Conservation (phyloP, 331 rosid species). For the Stylosanthes scabra region DNA sequence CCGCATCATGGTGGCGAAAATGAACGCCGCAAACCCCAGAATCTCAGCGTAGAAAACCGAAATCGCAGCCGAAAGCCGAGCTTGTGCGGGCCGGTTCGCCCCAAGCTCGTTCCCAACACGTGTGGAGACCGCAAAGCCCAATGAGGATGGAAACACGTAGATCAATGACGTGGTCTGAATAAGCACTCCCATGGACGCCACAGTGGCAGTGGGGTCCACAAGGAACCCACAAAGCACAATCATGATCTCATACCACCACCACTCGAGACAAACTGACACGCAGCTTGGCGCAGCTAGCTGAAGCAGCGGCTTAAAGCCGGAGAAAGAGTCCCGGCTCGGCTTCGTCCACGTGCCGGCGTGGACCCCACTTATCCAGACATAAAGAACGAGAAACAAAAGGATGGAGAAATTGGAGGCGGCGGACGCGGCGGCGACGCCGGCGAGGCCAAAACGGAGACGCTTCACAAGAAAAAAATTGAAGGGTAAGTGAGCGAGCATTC, state of each 20-base stretch:
- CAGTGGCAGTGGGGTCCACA: slow-evolving; percentile 75
- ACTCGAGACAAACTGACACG: slow-evolving; percentile 90
- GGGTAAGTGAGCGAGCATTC: slow-evolving; percentile 57
- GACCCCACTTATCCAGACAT: slow-evolving; percentile 52
- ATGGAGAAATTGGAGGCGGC: slow-evolving; percentile 65
- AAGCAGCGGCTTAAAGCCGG: slow-evolving; percentile 72
- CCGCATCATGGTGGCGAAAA: slow-evolving; percentile 64
- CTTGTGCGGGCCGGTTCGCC: slow-evolving; percentile 52
- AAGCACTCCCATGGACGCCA: slow-evolving; percentile 89
- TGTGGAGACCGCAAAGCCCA: slow-evolving; percentile 79
- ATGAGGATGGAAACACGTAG: slow-evolving; percentile 84
- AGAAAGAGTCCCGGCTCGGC: slow-evolving; percentile 68
- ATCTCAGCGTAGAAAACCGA: slow-evolving; percentile 55
- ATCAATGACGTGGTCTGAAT: slow-evolving; percentile 90
- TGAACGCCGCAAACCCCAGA: slow-evolving; percentile 64
- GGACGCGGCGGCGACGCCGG: slow-evolving; percentile 83
- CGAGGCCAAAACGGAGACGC: slow-evolving; percentile 43
- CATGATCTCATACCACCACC: slow-evolving; percentile 99
- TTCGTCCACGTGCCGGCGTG: slow-evolving; percentile 60
- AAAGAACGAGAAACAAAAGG: slow-evolving; percentile 39
- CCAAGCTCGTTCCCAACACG: slow-evolving; percentile 96
- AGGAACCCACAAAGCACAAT: slow-evolving; percentile 80
- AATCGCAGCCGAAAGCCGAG: slow-evolving; percentile 60
- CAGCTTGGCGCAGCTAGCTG: slow-evolving; percentile 85
- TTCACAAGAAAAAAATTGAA: slow-evolving; percentile 50